Base-by-base conservation (phyloP, 2,329 filamentous ascomycete genomes). In the Thelonectria blattea region DNA sequence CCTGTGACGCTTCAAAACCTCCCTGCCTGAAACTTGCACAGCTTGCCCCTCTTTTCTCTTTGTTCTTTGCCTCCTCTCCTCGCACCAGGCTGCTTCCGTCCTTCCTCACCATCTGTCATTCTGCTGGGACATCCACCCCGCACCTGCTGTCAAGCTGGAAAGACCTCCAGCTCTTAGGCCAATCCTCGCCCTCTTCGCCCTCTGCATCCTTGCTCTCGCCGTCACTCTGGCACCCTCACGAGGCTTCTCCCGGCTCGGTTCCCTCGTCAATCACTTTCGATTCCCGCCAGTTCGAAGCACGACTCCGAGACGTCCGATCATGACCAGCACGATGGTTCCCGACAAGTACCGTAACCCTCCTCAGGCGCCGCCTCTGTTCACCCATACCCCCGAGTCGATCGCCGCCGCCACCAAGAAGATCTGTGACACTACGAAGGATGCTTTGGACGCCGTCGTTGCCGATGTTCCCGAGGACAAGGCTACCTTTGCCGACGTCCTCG, bases 291-390 rank as follows among this genome's bases (percentile, higher is more conserved):
- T 57, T 66, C 57, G 68, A 75, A 61, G 71, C 67, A 60, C 68
- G 59, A 57, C 68, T 60, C 57, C 63, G 60, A 56, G 71, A 71
- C 77, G 72, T 65, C 72, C 74, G 61, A 73, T 77, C 68, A 76
- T 73, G 65, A 88, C 82, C 66, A 83, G 78, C 74, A 83, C 76
- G 72, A 91, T 91, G 88, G 86, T 85, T 66, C 83, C 86, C 61
- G 77, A 83, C 66, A 85, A 87, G 76, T 92, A 90, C 78, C 84
- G 83, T 75, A 89, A 83, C 73, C 91, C 91, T 64, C 91, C 91
- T 3, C 91, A 94, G 80, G 82, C 88, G 42, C 91, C 91, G 58
- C 91, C 91, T 56, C 83, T 88, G 73, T 95, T 94, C 78, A 91
- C 85, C 3, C 89, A 88, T 67, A 93, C 90, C 48, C 85, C 89